phyloP scores from a whole-genome alignment of 176 grass and related monocot species.

The Canna indica region DNA sequence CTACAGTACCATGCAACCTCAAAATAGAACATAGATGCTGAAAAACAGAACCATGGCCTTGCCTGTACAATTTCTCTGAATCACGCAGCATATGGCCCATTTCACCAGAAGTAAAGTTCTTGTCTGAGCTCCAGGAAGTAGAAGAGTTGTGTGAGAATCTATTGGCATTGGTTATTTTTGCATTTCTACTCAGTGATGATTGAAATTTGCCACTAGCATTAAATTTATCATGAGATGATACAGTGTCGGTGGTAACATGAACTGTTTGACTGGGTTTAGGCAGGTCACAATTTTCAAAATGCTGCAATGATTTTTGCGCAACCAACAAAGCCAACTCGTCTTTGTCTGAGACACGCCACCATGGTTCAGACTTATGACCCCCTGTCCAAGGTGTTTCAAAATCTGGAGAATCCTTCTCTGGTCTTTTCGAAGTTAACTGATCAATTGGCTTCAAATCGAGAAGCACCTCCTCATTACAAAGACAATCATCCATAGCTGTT shows the following conservation, averaged over 20 bases:
- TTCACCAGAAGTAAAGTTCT: slow-evolving; percentile 20
- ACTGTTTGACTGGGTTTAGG: slow-evolving; percentile 56
- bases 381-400: slow-evolving; percentile 33
- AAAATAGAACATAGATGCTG: background rate
- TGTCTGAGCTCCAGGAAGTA: slow-evolving; percentile 19
- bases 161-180: slow-evolving; percentile 19
- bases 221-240: slow-evolving; percentile 16
- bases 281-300: slow-evolving; percentile 84
- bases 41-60: background rate
- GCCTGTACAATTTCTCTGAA: slow-evolving; percentile 33
- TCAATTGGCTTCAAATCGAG: slow-evolving; percentile 30
- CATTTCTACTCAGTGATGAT: slow-evolving; percentile 20
- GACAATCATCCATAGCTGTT: slow-evolving; percentile 26
- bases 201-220: slow-evolving; percentile 6
- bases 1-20: background rate
- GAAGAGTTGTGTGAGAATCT: slow-evolving; percentile 16
- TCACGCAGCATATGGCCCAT: slow-evolving; percentile 10
- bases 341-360: slow-evolving; percentile 71
- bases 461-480: slow-evolving; percentile 29
- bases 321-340: slow-evolving; percentile 71
- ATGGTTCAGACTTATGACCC: slow-evolving; percentile 46
- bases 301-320: slow-evolving; percentile 50
- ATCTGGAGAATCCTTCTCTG: slow-evolving; percentile 19
- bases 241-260: slow-evolving; percentile 17
- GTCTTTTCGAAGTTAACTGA: slow-evolving; percentile 12